Evolutionary conservation across 2,329 filamentous ascomycete genomes (phyloP).

Genomic region (Aspergillus candidus): DNA sequence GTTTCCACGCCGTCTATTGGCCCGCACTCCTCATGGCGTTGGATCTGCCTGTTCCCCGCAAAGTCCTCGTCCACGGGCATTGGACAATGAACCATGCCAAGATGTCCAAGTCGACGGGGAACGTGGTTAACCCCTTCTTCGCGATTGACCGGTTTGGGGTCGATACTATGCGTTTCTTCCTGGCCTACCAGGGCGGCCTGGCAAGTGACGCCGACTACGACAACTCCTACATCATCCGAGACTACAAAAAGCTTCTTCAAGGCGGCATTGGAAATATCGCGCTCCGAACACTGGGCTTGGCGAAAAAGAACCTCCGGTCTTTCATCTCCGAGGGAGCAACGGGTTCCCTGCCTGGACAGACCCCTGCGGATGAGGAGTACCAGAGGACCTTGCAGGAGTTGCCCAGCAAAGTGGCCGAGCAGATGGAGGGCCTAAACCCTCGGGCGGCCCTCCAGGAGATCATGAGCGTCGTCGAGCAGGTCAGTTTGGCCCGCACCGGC

Average conservation of each 20-base stretch:
- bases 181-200: slow-evolving; percentile 73
- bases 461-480: slow-evolving; percentile 56
- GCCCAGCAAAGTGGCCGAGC: slow-evolving; percentile 39
- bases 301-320: slow-evolving; percentile 61
- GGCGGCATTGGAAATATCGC: slow-evolving; percentile 74
- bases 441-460: slow-evolving; percentile 60
- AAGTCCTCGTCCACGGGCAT: slow-evolving; percentile 82
- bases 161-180: slow-evolving; percentile 83
- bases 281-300: slow-evolving; percentile 61
- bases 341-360: slow-evolving; percentile 24
- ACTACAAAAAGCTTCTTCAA: slow-evolving; percentile 75
- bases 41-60: slow-evolving; percentile 68
- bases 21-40: slow-evolving; percentile 90
- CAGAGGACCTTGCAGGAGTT: slow-evolving; percentile 38
- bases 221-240: slow-evolving; percentile 66
- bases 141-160: slow-evolving; percentile 83
- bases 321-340: slow-evolving; percentile 45
- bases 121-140: slow-evolving; percentile 90
- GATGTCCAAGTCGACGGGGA: slow-evolving; percentile 94
- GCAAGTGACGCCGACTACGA: slow-evolving; percentile 75
- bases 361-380: slow-evolving; percentile 29
- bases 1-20: slow-evolving; percentile 97
- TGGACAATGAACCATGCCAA: slow-evolving; percentile 90
- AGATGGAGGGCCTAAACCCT: slow-evolving; percentile 61
- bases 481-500: slow-evolving; percentile 29